phyloP scores from a whole-genome alignment of 148 eudicot species.

The Diospyros lotus region DNA sequence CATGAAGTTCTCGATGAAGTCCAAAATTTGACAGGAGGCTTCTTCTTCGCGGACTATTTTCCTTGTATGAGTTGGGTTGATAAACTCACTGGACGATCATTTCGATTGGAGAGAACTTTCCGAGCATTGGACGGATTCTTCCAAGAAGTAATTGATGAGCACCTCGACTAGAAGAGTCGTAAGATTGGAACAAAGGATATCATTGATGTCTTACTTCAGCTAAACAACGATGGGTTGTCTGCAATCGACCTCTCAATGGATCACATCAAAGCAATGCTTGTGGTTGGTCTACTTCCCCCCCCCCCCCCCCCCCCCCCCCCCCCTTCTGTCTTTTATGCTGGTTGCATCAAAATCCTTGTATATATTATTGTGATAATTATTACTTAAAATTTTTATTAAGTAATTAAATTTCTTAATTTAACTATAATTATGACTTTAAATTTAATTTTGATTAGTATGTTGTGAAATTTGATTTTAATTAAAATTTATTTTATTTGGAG shows the following conservation, averaged over 20 bases:
- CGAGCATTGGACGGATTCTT: not conserved
- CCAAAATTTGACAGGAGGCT: not conserved
- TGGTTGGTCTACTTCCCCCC: not conserved
- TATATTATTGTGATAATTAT: too few species aligned
- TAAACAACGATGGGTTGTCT: not conserved
- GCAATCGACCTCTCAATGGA: not conserved
- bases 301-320: rapidly evolving
- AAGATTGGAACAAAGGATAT: not conserved
- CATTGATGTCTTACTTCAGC: not conserved
- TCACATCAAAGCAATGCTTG: not conserved
- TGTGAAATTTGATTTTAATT: too few species aligned
- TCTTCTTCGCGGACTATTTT: conserved; percentile 6
- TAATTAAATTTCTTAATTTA: too few species aligned
- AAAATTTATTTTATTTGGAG: too few species aligned
- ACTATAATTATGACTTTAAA: too few species aligned
- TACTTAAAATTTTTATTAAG: too few species aligned
- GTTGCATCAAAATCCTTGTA: too few species aligned
- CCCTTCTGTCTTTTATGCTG: too few species aligned
- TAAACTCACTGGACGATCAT: not conserved
- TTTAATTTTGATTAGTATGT: too few species aligned
- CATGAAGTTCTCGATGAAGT: not conserved
- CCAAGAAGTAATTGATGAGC: not conserved
- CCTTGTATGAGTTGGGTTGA: conserved; percentile 4
- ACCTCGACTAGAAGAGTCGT: not conserved
- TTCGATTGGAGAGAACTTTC: not conserved